These are phyloP conservation scores for Fomitiporia mediterranea DNA, from an alignment of 1,284 basidiomycete species.

Conservation along the genomic window DNA sequence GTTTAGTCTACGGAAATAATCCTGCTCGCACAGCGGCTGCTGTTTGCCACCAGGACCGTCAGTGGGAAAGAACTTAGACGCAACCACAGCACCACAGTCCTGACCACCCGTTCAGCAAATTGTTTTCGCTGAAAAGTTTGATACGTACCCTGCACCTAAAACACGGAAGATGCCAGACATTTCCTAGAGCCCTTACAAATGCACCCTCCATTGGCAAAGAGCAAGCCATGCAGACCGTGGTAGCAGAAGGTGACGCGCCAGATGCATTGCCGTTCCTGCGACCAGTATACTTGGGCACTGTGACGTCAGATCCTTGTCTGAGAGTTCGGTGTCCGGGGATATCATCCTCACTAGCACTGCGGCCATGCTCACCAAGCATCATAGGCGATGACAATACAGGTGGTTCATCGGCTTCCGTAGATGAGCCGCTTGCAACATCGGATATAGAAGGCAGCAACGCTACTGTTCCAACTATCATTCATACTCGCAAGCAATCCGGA, in stretches of 20 bases:
- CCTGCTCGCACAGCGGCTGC: conserved; percentile 91
- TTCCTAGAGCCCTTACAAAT: conserved; percentile 92
- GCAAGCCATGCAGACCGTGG: conserved; percentile 67
- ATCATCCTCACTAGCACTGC: too few species aligned
- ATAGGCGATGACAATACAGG: too few species aligned
- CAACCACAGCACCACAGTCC: conserved; percentile 97
- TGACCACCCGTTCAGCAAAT: conserved; percentile 32
- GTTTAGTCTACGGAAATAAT: conserved; percentile 95
- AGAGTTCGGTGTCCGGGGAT: too few species aligned
- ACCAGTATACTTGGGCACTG: too few species aligned
- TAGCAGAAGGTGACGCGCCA: conserved; percentile 19
- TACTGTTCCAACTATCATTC: too few species aligned
- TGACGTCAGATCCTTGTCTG: too few species aligned
- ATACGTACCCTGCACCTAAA: conserved; percentile 89
- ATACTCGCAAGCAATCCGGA: too few species aligned
- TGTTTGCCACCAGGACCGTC: conserved; percentile 82
- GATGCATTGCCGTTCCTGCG: conserved; percentile 11
- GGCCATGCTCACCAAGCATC: too few species aligned
- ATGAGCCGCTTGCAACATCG: too few species aligned
- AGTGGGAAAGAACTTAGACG: conserved; percentile 98
- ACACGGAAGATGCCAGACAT: conserved; percentile 94
- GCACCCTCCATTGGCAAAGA: conserved; percentile 84
- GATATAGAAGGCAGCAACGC: too few species aligned
- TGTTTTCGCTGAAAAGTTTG: conserved; percentile 13
- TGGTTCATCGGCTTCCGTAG: too few species aligned